A percentile compares a stretch with the other conserved stretches of the same genome.
Evolutionary conservation across 2,329 filamentous ascomycete genomes (phyloP).

Genomic region (Diaporthe humulicola): DNA sequence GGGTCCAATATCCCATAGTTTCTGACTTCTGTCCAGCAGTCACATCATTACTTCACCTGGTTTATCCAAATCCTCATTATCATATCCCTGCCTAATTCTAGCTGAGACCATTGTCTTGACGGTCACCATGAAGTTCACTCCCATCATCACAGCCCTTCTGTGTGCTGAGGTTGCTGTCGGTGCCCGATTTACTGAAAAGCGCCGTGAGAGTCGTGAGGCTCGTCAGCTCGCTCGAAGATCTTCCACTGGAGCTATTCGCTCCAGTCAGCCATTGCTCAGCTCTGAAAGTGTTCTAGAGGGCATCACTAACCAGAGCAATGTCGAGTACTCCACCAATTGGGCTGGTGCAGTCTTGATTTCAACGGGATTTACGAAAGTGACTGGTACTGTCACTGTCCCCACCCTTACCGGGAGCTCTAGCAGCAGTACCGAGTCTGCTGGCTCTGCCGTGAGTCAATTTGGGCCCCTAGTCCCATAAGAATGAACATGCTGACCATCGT

Average conservation of each 20-base stretch:
- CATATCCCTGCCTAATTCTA: not conserved
- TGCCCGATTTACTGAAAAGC: slow-evolving; percentile 57
- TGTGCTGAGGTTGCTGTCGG: slow-evolving; percentile 57
- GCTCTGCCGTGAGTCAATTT: slow-evolving; percentile 53
- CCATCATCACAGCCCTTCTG: slow-evolving; percentile 52
- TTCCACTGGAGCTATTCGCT: not conserved
- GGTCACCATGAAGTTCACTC: slow-evolving; percentile 62
- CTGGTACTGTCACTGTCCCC: slow-evolving; percentile 62
- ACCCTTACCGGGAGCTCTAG: slow-evolving; percentile 51
- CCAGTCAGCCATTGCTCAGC: slow-evolving; percentile 30
- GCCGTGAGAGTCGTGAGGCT: slow-evolving; percentile 49
- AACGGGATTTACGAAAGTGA: slow-evolving; percentile 63
- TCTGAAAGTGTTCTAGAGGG: not conserved
- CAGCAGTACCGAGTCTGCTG: slow-evolving; percentile 55
- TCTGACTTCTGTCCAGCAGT: not conserved
- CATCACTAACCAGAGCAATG: slow-evolving; percentile 33
- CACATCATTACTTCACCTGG: not conserved
- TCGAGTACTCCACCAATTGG: slow-evolving; percentile 60
- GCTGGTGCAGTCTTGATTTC: slow-evolving; percentile 67
- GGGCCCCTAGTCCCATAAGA: accelerated
- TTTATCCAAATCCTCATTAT: not conserved
- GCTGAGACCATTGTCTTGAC: not conserved
- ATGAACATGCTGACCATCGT: not conserved
- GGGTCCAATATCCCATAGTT: not conserved
- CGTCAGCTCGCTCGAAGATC: slow-evolving; percentile 29